Base-by-base conservation (phyloP, 805 yeast genomes). In the Ogataea dorogensis region DNA sequence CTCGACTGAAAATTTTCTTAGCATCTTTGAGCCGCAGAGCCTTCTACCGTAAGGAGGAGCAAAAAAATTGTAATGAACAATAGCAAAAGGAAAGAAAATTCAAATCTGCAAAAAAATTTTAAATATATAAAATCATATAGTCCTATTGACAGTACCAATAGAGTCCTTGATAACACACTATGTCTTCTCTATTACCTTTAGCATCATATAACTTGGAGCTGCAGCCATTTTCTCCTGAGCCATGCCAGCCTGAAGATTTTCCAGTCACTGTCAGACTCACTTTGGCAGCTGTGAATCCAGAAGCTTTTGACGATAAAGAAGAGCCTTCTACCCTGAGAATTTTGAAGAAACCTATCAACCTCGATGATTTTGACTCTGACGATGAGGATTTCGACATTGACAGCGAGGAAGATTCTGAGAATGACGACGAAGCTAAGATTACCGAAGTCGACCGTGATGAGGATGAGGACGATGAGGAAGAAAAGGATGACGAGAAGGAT, bases 221-320 rank as follows among this genome's bases (percentile, higher is more conserved):
- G 47, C 71, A 75, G 63, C 98, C 98, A 52, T 93, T 83, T 59
- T 70, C 77, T 51, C 95, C 96, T 50, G 79, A 80, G 27, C 88
- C 88, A 33, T 95, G 96, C 42, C 78, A 86, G 58, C 86, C 82
- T 47, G 82, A 79, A 42, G 94, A 84, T 42, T 80, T 79, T 62
- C 96, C 97, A 33, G 84, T 86, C 50, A 82, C 97, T 44, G 79
- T 91, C 51, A 85, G 95, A 66, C 63, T 91, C 55, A 89, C 98
- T 36, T 75, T 91, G 76, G 98, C 96, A 46, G 95, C 98, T 43
- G 73, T 93, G 55, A 96, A 91, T 67, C 95, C 96, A 46, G 85
- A 80, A 56, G 73, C 94, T 19, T 79, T 76, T 51, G 96, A 87
- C 54, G 88, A 81, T 47, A 77, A 78, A 54, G 79, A 73, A 49